Evolutionary conservation across 768 basidiomycete species (phyloP), one percentile per base, ranked within the genome.

Genomic region (Collybiopsis luxurians): DNA sequence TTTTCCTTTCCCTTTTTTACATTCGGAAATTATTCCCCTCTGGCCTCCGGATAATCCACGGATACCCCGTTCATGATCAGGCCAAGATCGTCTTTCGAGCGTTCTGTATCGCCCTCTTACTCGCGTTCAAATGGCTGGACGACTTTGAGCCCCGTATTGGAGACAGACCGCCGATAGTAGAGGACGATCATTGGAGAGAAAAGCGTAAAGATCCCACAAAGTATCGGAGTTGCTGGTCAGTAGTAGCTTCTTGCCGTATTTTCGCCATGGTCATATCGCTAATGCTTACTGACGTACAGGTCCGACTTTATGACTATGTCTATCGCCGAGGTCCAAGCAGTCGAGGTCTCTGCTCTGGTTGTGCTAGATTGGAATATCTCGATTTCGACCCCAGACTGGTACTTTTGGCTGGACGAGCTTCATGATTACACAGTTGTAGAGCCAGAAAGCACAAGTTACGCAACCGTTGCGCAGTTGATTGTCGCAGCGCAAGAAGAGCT

Each of bases 81-180:
- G 39, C 38, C 19, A 34, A 42, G 13, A 26, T 56, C 19, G 15
- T 56, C 38, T 46, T 47, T 17, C 11, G 39, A 17, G 56, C 40
- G 6, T 57, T 57, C 23, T 42, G 48, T 23, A 17, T 57, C 19
- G 49, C 48, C 2, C 38, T 57, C 0, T 24, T 48, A 21, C 49
- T 57, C 21, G 56, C 48, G 28, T 42, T 52, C 28, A 57, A 57
- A 46, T 57, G 50, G 40, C 36, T 43, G 11, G 47, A 39, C 38
- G 56, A 57, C 19, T 56, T 36, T 17, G 23, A 19, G 2, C 53
- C 27, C 26, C 24, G 12, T 17, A 23, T 44, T 43, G 28, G 34
- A 31, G 40, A 23, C 44, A 31, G 19, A n/a, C n/a, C 28, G 5
- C 26, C 44, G 9, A 12, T 23, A 13, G 17, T 40, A 23, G 24